Conservation (phyloP, 306 rosid species). For the Cajanus cajan region DNA sequence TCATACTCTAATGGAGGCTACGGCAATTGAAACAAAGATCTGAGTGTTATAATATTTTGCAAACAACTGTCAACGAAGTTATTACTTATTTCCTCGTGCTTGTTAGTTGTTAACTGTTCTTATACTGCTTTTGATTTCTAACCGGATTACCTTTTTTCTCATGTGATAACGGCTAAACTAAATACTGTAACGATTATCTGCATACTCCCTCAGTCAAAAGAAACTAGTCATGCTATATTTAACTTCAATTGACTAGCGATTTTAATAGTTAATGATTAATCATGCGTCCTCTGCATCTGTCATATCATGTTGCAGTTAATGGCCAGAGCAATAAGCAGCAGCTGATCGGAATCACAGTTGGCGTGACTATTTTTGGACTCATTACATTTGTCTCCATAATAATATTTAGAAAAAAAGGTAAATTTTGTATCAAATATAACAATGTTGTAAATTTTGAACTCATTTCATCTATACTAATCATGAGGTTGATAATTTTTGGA, state of each 20-base stretch:
- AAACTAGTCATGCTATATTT: neutral
- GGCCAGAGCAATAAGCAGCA: neutral
- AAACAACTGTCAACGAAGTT: too few species aligned
- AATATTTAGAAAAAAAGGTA: conserved; percentile 3
- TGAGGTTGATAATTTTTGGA: neutral
- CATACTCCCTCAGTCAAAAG: neutral
- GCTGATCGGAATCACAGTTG: conserved; percentile 2
- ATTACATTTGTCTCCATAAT: neutral
- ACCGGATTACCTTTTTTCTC: too few species aligned
- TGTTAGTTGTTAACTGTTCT: too few species aligned
- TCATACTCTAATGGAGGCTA: neutral
- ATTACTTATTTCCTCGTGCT: neutral
- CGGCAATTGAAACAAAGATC: too few species aligned
- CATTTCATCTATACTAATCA: neutral
- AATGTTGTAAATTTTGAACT: neutral
- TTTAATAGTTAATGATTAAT: neutral
- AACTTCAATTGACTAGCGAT: neutral
- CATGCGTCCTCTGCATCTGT: neutral
- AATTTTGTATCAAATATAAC: neutral
- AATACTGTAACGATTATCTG: neutral
- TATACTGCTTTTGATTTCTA: too few species aligned
- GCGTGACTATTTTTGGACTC: neutral
- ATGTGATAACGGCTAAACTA: neutral
- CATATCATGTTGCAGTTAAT: neutral
- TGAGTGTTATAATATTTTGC: neutral